These are phyloP conservation scores for Calonectria leucothoes DNA, from an alignment of 2,329 filamentous ascomycete species.

Conservation along the genomic window DNA sequence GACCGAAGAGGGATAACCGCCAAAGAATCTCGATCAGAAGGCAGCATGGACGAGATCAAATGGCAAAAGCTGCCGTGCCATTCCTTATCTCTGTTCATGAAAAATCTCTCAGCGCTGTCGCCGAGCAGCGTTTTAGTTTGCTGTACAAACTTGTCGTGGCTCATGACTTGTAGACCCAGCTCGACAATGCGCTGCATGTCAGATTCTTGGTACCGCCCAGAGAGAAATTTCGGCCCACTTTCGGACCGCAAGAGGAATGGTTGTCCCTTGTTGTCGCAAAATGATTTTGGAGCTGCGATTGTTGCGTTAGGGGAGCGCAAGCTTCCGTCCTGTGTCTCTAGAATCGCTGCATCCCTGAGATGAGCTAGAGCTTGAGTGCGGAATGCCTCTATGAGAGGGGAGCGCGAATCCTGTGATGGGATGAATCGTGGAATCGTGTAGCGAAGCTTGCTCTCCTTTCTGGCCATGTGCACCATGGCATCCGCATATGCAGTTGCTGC, in stretches of 20 bases:
- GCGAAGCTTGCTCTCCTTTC: background rate
- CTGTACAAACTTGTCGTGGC: background rate
- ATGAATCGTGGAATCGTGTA: background rate
- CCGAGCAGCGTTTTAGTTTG: background rate
- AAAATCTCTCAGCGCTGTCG: background rate
- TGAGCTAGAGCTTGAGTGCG: background rate
- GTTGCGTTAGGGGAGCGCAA: background rate
- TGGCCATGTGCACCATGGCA: constrained; percentile 5
- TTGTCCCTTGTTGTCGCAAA: background rate
- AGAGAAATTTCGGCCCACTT: background rate
- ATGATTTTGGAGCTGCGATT: background rate
- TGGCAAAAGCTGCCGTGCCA: background rate
- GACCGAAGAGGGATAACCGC: background rate
- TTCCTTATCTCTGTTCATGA: background rate
- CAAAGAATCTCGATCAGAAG: background rate
- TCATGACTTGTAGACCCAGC: background rate
- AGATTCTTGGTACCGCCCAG: background rate
- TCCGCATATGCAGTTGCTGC: background rate
- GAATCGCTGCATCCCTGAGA: background rate
- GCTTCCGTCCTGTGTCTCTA: background rate
- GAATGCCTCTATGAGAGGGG: background rate
- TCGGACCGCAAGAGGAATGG: background rate
- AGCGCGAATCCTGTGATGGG: background rate
- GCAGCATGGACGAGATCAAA: background rate
- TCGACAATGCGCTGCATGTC: background rate